Percentiles rank a stretch among this genome's conserved stretches.
Evolutionary conservation across 148 eudicot species (phyloP).

Genomic region (Fagopyrum homotropicum): DNA sequence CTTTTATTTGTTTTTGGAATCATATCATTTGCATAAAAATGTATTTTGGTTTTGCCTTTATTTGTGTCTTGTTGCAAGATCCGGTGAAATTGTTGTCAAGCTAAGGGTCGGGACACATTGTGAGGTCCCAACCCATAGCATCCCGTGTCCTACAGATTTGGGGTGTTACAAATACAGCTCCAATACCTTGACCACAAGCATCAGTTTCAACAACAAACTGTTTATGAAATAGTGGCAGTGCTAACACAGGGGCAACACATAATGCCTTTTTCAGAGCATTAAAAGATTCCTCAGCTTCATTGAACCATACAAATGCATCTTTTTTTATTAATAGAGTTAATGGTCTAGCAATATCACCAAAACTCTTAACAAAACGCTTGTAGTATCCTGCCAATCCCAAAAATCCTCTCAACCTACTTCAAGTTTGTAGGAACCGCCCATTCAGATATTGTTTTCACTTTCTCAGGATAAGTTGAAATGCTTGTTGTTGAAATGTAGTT

Average conservation of each 20-base stretch:
- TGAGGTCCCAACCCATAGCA: too few species aligned
- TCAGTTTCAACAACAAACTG: conserved; percentile 10
- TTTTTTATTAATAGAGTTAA: neutral
- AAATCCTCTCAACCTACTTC: neutral
- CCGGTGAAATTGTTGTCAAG: too few species aligned
- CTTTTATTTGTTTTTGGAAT: too few species aligned
- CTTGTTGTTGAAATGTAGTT: neutral
- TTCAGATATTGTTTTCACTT: neutral
- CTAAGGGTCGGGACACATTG: too few species aligned
- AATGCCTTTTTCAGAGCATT: neutral
- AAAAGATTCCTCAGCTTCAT: neutral
- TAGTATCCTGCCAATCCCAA: neutral
- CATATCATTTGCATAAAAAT: too few species aligned
- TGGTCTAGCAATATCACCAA: neutral
- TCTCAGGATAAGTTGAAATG: neutral
- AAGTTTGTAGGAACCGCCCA: neutral
- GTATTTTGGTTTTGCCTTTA: too few species aligned
- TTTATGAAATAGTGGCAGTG: neutral
- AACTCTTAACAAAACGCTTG: conserved; percentile 4
- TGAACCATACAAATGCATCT: neutral
- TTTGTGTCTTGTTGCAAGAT: too few species aligned
- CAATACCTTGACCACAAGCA: conserved; percentile 4
- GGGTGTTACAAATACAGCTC: too few species aligned
- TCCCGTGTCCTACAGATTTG: too few species aligned
- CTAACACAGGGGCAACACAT: neutral